Base-by-base conservation (phyloP, 2,329 filamentous ascomycete species). In the Alternaria gaisen region DNA sequence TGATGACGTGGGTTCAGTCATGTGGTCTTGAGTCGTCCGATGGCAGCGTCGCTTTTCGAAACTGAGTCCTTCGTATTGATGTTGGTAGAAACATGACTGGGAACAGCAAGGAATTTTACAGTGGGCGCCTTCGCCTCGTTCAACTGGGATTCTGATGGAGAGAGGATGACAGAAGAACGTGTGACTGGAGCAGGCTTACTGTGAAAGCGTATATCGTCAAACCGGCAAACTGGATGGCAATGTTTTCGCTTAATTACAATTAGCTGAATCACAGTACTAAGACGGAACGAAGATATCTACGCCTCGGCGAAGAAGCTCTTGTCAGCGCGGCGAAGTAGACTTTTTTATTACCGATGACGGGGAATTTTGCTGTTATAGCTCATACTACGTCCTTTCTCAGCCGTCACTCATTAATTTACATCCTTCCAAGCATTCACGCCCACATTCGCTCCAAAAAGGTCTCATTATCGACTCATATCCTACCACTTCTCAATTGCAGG, bases 401-500 rank as follows among this genome's bases (percentile, higher is more conserved):
- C 5, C 14, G 32, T 36, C 12, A 36, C 12, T 16, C 32, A 36
- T 36, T 1, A 14, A 6, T 6, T 36, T 14, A 36, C 46, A 50
- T 36, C 46, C 14, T 22, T 9, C 6, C 7, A 5, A 30, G 4
- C 1, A 0, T 11, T 5, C 5, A 12, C 28, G 3, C 4, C 28
- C 11, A 11, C 11, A 12, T 30, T 11, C 28, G 11, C 28, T 5
- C 28, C 28, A 2, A 4, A 30, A 30, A 11, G 9, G 4, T 30
- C 28, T 30, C 11, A 11, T 12, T 5, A 30, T 7, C 34, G 10
- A 51, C n/a, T 38, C 8, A 6, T 18, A 61, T n/a, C 50, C 67
- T 84, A 94, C 83, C 91, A 97, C 77, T 94, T 96, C 83, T 97
- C 93, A 53, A 93, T 83, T 77, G 87, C 93, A 1, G 93, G 92